A percentile compares a stretch with the other conserved stretches of the same genome.
Conservation (phyloP, 2,329 filamentous ascomycete species). For the Ophiostoma australiae region DNA sequence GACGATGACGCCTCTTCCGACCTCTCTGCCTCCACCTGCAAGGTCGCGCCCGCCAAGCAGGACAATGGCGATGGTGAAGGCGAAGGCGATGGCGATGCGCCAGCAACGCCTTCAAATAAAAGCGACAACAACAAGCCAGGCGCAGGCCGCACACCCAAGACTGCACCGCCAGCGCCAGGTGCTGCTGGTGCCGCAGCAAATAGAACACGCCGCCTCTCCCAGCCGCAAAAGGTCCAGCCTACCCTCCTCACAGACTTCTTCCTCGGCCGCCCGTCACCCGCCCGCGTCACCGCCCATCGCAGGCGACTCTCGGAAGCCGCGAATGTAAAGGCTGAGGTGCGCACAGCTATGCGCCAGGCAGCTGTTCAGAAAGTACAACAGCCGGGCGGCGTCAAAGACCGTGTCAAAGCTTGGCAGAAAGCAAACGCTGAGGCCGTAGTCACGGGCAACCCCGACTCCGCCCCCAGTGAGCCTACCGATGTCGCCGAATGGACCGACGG, state of each 20-base stretch:
- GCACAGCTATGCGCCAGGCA: constrained; percentile 54
- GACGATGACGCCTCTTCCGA: constrained; percentile 25
- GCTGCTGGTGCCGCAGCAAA: constrained; percentile 30
- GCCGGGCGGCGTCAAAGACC: constrained; percentile 66
- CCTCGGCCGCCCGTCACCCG: constrained; percentile 51
- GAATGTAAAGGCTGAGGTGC: constrained; percentile 50
- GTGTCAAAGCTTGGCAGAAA: constrained; percentile 81
- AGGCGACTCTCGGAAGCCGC: constrained; percentile 50
- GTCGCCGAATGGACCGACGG: constrained; percentile 57
- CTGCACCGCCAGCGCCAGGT: constrained; percentile 33
- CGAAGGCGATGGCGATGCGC: not conserved
- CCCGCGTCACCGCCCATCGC: constrained; percentile 48
- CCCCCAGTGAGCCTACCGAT: constrained; percentile 56
- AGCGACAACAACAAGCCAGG: constrained; percentile 25
- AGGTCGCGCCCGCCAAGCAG: constrained; percentile 16
- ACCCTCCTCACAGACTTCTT: constrained; percentile 55
- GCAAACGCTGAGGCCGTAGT: constrained; percentile 63
- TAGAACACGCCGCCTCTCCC: constrained; percentile 32
- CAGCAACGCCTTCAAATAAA: constrained; percentile 23
- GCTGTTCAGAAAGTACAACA: constrained; percentile 55
- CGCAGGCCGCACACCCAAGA: constrained; percentile 38
- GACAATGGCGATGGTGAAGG: not conserved
- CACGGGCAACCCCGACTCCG: constrained; percentile 47
- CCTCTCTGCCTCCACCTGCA: constrained; percentile 19
- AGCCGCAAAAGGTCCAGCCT: constrained; percentile 43